phyloP scores from a whole-genome alignment of 2,329 filamentous ascomycete genomes.

The Neophaeococcomyces aloes region DNA sequence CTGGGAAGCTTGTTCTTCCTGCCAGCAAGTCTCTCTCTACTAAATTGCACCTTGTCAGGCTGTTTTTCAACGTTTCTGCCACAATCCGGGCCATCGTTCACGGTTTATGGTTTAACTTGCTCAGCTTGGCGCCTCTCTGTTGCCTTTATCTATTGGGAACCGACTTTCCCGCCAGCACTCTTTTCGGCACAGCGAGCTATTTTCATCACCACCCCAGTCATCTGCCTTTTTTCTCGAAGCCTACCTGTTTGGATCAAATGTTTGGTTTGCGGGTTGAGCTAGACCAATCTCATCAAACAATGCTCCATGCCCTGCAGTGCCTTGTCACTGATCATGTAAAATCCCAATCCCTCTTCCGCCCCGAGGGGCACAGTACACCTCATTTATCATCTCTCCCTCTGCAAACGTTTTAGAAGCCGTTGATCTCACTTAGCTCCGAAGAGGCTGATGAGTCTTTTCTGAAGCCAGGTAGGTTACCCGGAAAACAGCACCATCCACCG shows the following conservation, averaged over 20 bases:
- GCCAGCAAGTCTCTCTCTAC: too few relatives aligned
- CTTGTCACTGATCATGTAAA: too few relatives aligned
- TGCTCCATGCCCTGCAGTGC: neutral
- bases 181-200: neutral
- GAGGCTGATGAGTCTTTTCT: too few relatives aligned
- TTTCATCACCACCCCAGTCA: neutral
- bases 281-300: neutral
- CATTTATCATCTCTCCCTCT: too few relatives aligned
- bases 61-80: neutral
- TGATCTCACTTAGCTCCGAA: too few relatives aligned
- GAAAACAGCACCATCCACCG: too few relatives aligned
- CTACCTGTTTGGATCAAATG: neutral
- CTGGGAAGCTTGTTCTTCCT: too few relatives aligned
- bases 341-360: too few relatives aligned
- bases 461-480: too few relatives aligned
- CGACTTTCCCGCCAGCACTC: neutral
- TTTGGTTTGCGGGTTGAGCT: neutral
- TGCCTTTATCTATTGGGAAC: neutral
- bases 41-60: slow-evolving; percentile 6
- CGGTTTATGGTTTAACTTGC: neutral
- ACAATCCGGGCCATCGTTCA: neutral
- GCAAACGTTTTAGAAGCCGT: too few relatives aligned
- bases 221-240: neutral
- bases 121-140: neutral
- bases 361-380: too few relatives aligned